These are phyloP conservation scores for Trypanosoma theileri DNA, from an alignment of 208 protist species.

Conservation along the genomic window DNA sequence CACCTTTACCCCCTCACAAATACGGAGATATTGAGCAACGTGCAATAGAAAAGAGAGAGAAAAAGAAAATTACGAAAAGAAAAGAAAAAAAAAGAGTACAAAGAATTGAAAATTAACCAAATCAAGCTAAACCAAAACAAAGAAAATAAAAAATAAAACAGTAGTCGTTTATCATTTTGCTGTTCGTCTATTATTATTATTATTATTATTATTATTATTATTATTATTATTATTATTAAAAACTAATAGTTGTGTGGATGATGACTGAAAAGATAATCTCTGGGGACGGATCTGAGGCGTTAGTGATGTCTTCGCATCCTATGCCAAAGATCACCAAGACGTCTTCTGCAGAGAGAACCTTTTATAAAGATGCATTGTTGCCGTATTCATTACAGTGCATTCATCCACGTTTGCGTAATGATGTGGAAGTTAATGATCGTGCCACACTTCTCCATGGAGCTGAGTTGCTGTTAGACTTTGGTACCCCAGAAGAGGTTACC, in stretches of 20 bases:
- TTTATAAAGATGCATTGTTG: constrained; percentile 19
- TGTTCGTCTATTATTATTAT: too few species aligned
- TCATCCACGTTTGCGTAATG: constrained; percentile 25
- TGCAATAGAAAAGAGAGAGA: constrained; percentile 1
- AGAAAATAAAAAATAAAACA: not conserved
- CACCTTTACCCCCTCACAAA: too few species aligned
- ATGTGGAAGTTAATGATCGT: constrained; percentile 31
- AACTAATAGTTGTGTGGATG: too few species aligned
- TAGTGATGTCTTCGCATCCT: too few species aligned
- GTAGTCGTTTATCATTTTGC: not conserved
- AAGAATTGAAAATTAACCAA: constrained; percentile 8
- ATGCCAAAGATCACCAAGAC: not conserved
- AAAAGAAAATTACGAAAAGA: constrained; percentile 1
- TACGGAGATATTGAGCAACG: too few species aligned
- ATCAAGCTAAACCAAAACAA: not conserved
- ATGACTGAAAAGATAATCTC: too few species aligned
- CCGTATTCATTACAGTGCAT: constrained; percentile 24
- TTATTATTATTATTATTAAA: too few species aligned
- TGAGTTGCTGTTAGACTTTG: constrained; percentile 21
- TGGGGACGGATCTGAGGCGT: too few species aligned
- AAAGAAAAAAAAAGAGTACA: constrained; percentile 5
- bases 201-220: too few species aligned
- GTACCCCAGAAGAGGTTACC: constrained; percentile 31
- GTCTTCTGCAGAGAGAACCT: not conserved
- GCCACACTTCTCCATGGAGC: constrained; percentile 19